Evolutionary conservation across 2,329 filamentous ascomycete species (phyloP).

Genomic region (Claviceps maximensis): DNA sequence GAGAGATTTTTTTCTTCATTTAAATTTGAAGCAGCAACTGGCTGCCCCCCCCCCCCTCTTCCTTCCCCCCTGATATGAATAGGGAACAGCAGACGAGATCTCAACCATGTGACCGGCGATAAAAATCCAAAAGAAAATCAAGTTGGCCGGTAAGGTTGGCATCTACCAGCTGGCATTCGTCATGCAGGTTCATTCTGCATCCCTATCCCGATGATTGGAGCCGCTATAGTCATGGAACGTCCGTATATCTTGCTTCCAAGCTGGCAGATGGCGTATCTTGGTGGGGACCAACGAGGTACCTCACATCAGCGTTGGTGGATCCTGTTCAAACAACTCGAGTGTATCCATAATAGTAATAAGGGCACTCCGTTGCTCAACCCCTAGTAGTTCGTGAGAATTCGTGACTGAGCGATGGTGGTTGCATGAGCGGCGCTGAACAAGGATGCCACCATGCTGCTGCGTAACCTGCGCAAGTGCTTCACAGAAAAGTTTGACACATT

Average conservation of each 20-base stretch:
- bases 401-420: constrained; percentile 7
- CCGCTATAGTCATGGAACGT: constrained; percentile 4
- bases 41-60: neutral
- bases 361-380: constrained; percentile 2
- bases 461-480: constrained; percentile 8
- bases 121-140: constrained; percentile 4
- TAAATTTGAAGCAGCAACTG: constrained; percentile 8
- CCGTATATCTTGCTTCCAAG: constrained; percentile 8
- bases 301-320: constrained; percentile 9
- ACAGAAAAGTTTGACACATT: constrained; percentile 6
- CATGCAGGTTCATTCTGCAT: constrained; percentile 6
- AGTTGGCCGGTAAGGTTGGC: neutral
- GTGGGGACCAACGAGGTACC: constrained; percentile 9
- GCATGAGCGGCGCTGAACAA: constrained; percentile 8
- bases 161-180: constrained; percentile 4
- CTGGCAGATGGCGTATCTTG: constrained; percentile 7
- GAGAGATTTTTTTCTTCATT: constrained; percentile 9
- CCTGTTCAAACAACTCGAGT: constrained; percentile 6
- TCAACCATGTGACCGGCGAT: constrained; percentile 6
- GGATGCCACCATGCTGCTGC: constrained; percentile 8
- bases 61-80: neutral
- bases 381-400: constrained; percentile 8
- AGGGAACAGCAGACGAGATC: constrained; percentile 1
- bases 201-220: constrained; percentile 4
- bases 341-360: constrained; percentile 3